These are phyloP conservation scores for Panaeolus papilionaceus DNA, from an alignment of 768 basidiomycete species.

Conservation along the genomic window DNA sequence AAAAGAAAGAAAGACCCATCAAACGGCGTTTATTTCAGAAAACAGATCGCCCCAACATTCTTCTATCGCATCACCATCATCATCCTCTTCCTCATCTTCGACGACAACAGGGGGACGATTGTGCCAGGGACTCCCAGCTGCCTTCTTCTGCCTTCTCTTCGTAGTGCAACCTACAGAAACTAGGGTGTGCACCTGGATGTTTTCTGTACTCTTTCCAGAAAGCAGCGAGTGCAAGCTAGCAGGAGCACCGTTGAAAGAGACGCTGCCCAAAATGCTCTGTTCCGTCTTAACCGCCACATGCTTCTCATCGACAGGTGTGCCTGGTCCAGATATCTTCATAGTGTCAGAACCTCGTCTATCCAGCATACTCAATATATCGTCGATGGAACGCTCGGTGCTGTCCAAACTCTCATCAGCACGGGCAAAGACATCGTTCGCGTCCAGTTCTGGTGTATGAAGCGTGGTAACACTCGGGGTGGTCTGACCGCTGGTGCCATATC, in stretches of 20 bases:
- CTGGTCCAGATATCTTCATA: background rate
- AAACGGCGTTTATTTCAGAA: background rate
- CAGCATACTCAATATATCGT: slow-evolving; percentile 17
- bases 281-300: background rate
- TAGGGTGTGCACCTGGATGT: background rate
- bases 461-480: background rate
- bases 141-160: background rate
- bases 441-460: background rate
- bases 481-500: background rate
- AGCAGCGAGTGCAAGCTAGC: background rate
- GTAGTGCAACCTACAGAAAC: background rate
- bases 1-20: background rate
- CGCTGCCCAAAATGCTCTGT: background rate
- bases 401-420: slow-evolving; percentile 20
- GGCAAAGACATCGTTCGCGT: slow-evolving; percentile 8
- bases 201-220: background rate
- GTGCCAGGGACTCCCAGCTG: background rate
- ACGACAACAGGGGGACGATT: background rate
- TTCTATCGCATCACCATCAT: background rate
- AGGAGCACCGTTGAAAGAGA: background rate
- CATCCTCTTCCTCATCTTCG: background rate
- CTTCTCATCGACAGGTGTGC: background rate
- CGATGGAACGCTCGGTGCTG: slow-evolving; percentile 19
- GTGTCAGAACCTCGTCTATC: background rate
- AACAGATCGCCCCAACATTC: slow-evolving; percentile 9